Evolutionary conservation across 192 early-diverging fungal genomes (phyloP).

Genomic region (Podila epigama): DNA sequence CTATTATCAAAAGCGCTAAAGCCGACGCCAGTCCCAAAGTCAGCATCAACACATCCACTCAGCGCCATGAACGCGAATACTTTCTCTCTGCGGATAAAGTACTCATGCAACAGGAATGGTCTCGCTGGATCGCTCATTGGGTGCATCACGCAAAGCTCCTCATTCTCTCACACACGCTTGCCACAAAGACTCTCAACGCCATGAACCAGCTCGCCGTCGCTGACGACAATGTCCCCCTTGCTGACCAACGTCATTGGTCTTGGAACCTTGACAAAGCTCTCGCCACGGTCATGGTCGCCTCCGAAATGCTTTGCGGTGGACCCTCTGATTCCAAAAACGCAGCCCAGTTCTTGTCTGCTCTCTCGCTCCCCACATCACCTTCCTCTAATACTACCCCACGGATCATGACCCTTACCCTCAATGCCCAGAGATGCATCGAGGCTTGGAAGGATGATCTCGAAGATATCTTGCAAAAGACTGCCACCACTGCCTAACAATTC

Average conservation of each 20-base stretch:
- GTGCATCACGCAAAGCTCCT: constrained; percentile 27
- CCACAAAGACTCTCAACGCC: constrained; percentile 1
- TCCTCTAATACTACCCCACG: background rate
- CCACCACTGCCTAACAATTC: background rate
- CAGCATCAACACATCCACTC: too few species aligned
- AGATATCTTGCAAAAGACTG: constrained; percentile 12
- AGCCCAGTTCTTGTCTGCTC: background rate
- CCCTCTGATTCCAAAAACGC: background rate
- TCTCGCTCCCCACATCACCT: background rate
- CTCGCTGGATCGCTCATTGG: constrained; percentile 39
- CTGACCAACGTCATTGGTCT: constrained; percentile 32
- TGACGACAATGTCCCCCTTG: constrained; percentile 13
- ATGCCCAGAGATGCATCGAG: constrained; percentile 23
- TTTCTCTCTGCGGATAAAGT: constrained; percentile 28
- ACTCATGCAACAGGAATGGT: constrained; percentile 33
- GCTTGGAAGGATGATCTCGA: constrained; percentile 21
- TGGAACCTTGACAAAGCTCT: constrained; percentile 39
- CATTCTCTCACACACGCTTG: constrained; percentile 24
- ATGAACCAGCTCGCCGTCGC: constrained; percentile 27
- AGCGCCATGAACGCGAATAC: background rate
- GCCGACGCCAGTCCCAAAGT: too few species aligned
- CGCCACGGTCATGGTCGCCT: constrained; percentile 29
- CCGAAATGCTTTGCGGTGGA: constrained; percentile 30
- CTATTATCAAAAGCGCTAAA: too few species aligned
- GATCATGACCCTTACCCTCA: constrained; percentile 1